Base-by-base conservation (phyloP, 1,284 basidiomycete genomes). In the Omphalotus olearius region DNA sequence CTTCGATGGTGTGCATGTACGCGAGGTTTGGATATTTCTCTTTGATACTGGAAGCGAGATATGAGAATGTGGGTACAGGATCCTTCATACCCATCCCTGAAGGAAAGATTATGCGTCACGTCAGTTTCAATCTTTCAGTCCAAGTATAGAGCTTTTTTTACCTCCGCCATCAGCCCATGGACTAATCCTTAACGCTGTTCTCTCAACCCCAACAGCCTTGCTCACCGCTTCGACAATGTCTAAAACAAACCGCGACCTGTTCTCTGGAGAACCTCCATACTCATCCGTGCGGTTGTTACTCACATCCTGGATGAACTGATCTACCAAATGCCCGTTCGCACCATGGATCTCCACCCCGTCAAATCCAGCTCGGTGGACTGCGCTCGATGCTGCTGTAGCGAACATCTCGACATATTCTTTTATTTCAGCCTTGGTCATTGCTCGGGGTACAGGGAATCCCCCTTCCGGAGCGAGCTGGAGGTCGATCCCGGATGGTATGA, bases 1-100 rank as follows among this genome's bases (percentile, higher is more conserved):
- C 64, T 59, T 79, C 76, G 45, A 74, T 64, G 25, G 70, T 64
- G 59, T 82, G 80, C 17, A 85, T 56, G 60, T 83, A 86, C 0
- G 79, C 79, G 7, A 85, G 64, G n/a, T 53, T 35, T 4, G 60
- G 57, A 20, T 72, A 68, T 6, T 57, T 59, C 26, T 66, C 57
- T 3, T 63, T 64, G 20, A 79, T 59, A 14, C 68, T 59, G 3
- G 60, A 56, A 0, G 69, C 64, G 3, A 79, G 55, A 48, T 73
- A 66, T 2, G 63, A 55, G 64, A 72, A 79, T 0, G 68, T 70
- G 0, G 75, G 73, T 41, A 70, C 59, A 0, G 79, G 79, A 44
- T 76, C 67, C 25, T 62, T 55, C 69, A 71, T 70, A 20, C 68
- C 56, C 69, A 72, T 69, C 16, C 54, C 66, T 66, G 35, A 4